A percentile compares a stretch with the other conserved stretches of the same genome.
phyloP scores from a whole-genome alignment of 1,139 yeast species.

The Yamadazyma kanchanaburiensis region DNA sequence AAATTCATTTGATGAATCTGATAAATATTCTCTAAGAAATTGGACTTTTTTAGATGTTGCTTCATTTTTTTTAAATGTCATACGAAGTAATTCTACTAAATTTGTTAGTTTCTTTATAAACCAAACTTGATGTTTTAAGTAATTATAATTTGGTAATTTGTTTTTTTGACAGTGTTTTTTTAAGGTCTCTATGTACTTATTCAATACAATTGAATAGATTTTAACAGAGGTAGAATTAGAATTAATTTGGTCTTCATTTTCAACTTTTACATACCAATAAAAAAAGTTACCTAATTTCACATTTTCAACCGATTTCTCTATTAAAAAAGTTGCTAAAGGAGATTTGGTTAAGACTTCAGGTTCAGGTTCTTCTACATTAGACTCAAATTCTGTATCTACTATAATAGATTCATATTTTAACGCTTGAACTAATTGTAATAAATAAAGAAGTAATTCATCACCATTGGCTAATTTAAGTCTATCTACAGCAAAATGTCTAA shows the following conservation, averaged over 20 bases:
- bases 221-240: conserved; percentile 12
- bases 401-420: conserved; percentile 63
- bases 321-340: conserved; percentile 76
- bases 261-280: conserved; percentile 91
- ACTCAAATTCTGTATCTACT: conserved; percentile 9
- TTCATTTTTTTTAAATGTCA: conserved; percentile 42
- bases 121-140: conserved; percentile 44
- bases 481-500: conserved; percentile 84
- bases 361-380: conserved; percentile 4
- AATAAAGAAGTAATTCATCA: conserved; percentile 73
- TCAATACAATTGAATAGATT: conserved; percentile 35
- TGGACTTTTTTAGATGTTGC: conserved; percentile 43
- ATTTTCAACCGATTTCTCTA: conserved; percentile 67
- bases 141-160: conserved; percentile 33
- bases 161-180: conserved; percentile 26
- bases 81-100: conserved; percentile 38
- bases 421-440: conserved; percentile 91
- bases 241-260: conserved; percentile 64
- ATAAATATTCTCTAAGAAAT: conserved; percentile 38
- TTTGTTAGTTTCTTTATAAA: conserved; percentile 41
- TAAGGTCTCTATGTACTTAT: conserved; percentile 37
- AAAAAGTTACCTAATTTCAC: conserved; percentile 73
- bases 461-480: conserved; percentile 75
- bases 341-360: conserved; percentile 28
- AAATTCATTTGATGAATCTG: conserved; percentile 39